Base-by-base conservation (phyloP, 192 early-diverging fungal species). In the Entomortierella lignicola region DNA sequence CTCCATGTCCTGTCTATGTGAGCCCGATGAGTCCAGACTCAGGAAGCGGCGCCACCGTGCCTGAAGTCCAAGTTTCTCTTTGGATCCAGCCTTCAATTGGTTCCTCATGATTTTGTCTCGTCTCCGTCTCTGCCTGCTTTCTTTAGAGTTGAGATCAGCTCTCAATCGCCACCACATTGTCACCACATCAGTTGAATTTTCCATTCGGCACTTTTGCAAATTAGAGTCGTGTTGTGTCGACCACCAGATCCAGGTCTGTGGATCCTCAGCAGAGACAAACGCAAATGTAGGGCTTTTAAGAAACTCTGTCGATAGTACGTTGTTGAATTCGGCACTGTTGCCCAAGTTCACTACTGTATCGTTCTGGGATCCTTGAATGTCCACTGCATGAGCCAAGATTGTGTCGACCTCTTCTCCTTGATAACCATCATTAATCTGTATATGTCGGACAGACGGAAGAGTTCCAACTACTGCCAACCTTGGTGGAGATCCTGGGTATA, bases 201-300 rank as follows among this genome's bases (percentile, higher is more conserved):
- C 73, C 30, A 66, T 63, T 34, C 66, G 59, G 52, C 73, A 63
- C 8, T 47, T n/a, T 52, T 77, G 73, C n/a, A 77, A 44, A 51
- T 68, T 68, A 32, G 31, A 41, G 15, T 67, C 60, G 23, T 77
- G 73, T 15, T 77, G 73, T 13, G 44, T 63, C 5, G 73, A 77
- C 73, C 73, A 77, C 73, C 73, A 77, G 0, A 77, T 42, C 73
- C 73, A 77, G 3, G 73, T 77, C 37, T 77, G 73, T 17, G 73
- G 73, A 41, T 77, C 73, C 30, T 77, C 73, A 2, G 73, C 73
- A 26, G 72, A 77, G 29, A 77, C 73, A 34, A 77, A 63, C 0
- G 73, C 73, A 29, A 63, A 77, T 4, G 64, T 42, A 0, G 73
- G 73, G 12, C 54, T 23, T 34, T 77, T 77, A 34, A 68, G 63